These are phyloP conservation scores for Nicotiana otophora DNA, from an alignment of 257 asterid genomes.

Conservation along the genomic window DNA sequence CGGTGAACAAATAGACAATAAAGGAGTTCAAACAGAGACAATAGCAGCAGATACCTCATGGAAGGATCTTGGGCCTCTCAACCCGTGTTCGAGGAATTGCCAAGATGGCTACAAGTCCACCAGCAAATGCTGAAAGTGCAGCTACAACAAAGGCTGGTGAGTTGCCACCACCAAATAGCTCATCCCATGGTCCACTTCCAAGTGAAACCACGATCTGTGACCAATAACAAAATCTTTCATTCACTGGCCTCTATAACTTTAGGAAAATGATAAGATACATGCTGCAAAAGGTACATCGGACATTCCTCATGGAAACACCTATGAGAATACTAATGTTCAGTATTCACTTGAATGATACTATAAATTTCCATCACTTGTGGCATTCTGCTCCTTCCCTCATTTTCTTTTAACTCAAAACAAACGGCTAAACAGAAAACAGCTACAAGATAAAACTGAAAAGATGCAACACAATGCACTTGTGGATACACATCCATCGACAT, in stretches of 20 bases:
- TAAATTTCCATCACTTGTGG: neutral
- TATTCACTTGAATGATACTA: neutral
- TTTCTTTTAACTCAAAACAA: neutral
- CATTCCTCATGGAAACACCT: neutral
- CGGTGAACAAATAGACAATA: neutral
- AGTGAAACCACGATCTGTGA: slow-evolving; percentile 64
- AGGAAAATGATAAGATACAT: neutral
- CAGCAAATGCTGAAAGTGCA: slow-evolving; percentile 50
- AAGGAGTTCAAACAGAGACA: neutral
- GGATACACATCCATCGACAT: neutral
- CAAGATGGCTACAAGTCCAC: slow-evolving; percentile 73
- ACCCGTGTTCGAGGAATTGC: slow-evolving; percentile 79
- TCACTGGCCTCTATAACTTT: neutral
- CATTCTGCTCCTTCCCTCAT: neutral
- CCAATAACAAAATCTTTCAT: slow-evolving; percentile 15
- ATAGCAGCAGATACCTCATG: slow-evolving; percentile 37
- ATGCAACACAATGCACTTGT: neutral
- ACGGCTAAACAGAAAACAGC: neutral
- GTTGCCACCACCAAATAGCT: slow-evolving; percentile 81
- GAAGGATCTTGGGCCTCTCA: slow-evolving; percentile 48
- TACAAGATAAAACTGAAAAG: neutral
- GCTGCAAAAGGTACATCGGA: neutral
- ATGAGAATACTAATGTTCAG: neutral
- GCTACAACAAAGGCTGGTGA: slow-evolving; percentile 72
- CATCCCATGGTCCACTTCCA: slow-evolving; percentile 78